Evolutionary conservation across 805 yeast species (phyloP).

Genomic region (Candida nanaspora): DNA sequence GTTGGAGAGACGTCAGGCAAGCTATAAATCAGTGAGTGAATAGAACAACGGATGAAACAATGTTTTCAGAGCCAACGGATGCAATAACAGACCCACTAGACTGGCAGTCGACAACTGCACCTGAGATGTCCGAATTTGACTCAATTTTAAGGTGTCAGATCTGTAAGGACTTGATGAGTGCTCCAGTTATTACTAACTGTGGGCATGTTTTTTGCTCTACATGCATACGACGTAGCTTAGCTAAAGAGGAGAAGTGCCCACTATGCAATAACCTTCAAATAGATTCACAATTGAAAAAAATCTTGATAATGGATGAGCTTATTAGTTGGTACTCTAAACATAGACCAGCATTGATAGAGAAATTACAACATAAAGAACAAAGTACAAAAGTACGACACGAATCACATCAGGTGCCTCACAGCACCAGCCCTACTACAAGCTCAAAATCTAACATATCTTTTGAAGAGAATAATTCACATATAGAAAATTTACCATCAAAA

Average conservation of each 20-base stretch:
- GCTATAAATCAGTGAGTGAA: background rate
- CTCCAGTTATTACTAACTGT: slow-evolving; percentile 81
- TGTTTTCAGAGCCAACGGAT: slow-evolving; percentile 6
- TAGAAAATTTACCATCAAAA: slow-evolving; percentile 1
- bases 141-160: slow-evolving; percentile 74
- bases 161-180: slow-evolving; percentile 73
- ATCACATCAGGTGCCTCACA: too few species aligned
- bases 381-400: slow-evolving; percentile 3
- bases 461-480: background rate
- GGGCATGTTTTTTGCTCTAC: slow-evolving; percentile 86
- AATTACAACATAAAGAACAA: slow-evolving; percentile 11
- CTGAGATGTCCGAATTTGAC: slow-evolving; percentile 56
- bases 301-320: slow-evolving; percentile 65
- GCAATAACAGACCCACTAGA: slow-evolving; percentile 64
- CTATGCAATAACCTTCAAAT: slow-evolving; percentile 64
- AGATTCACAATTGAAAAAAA: slow-evolving; percentile 63
- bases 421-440: too few species aligned
- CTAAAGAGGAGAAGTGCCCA: slow-evolving; percentile 63
- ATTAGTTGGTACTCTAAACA: slow-evolving; percentile 42
- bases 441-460: background rate
- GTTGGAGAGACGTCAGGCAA: too few species aligned
- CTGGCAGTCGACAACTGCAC: slow-evolving; percentile 49
- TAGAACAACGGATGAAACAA: background rate
- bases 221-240: slow-evolving; percentile 69
- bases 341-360: slow-evolving; percentile 32